Conservation (phyloP, 1,139 yeast species). For the Taphrina communis region DNA sequence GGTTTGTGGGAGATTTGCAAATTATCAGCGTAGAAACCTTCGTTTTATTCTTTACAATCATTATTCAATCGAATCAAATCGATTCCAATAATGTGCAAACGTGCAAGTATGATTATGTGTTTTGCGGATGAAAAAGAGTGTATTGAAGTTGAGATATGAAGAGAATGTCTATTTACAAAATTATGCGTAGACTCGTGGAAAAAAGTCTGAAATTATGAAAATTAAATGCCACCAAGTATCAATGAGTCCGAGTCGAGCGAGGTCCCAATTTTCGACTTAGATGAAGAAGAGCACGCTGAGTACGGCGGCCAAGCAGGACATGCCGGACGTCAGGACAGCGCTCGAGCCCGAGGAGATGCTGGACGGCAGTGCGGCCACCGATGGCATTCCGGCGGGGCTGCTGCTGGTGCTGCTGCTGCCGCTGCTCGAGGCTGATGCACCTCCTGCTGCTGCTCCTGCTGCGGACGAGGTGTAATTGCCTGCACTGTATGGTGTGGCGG, state of each 20-base stretch:
- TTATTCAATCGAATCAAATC: too few relatives aligned
- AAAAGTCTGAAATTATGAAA: not conserved
- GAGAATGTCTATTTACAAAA: not conserved
- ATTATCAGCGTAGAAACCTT: too few relatives aligned
- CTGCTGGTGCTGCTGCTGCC: not conserved
- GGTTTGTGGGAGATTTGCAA: too few relatives aligned
- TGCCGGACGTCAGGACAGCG: not conserved
- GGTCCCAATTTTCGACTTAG: too few relatives aligned
- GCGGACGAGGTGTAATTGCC: too few relatives aligned
- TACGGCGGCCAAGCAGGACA: constrained; percentile 5
- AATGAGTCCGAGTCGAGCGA: too few relatives aligned
- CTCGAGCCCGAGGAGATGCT: not conserved
- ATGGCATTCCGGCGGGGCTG: not conserved
- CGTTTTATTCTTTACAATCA: too few relatives aligned
- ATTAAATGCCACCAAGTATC: not conserved
- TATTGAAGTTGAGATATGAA: not conserved
- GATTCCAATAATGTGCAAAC: too few relatives aligned
- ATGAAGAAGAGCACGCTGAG: constrained; percentile 5
- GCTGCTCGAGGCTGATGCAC: not conserved
- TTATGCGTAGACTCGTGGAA: too few relatives aligned
- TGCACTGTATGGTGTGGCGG: too few relatives aligned
- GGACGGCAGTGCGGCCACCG: not conserved
- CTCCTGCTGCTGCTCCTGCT: too few relatives aligned
- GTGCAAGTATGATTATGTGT: too few relatives aligned
- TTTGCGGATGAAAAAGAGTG: not conserved